These are phyloP conservation scores for Stagonosporopsis rhizophila DNA, from an alignment of 2,329 filamentous ascomycete genomes.

Conservation along the genomic window DNA sequence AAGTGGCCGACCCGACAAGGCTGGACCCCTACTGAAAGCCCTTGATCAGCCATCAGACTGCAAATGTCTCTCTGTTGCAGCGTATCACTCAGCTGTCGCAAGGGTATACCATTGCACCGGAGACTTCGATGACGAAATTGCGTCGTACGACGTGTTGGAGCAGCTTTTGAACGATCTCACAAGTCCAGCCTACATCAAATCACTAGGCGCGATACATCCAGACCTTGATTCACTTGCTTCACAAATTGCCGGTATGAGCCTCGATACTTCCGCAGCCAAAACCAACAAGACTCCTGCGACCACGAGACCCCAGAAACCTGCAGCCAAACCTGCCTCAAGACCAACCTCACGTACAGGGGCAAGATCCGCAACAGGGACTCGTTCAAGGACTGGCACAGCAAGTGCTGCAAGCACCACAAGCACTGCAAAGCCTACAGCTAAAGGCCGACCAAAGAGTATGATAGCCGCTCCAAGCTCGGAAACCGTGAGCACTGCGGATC, in stretches of 20 bases:
- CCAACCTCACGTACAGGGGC: constrained; percentile 15
- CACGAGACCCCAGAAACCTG: constrained; percentile 34
- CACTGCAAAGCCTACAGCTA: constrained; percentile 17
- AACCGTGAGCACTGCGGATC: constrained; percentile 30
- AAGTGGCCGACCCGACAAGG: constrained; percentile 59
- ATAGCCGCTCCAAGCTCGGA: constrained; percentile 14
- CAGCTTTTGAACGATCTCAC: constrained; percentile 54
- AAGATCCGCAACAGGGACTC: constrained; percentile 22
- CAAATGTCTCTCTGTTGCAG: constrained; percentile 60
- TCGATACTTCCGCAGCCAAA: constrained; percentile 33
- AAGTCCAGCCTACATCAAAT: constrained; percentile 41
- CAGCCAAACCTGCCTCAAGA: constrained; percentile 22
- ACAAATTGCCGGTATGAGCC: constrained; percentile 52
- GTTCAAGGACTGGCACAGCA: constrained; percentile 24
- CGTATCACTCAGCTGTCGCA: constrained; percentile 59
- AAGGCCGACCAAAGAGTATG: constrained; percentile 19
- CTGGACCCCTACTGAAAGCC: constrained; percentile 60
- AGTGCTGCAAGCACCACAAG: constrained; percentile 23
- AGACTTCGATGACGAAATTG: constrained; percentile 57
- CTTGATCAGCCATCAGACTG: constrained; percentile 53
- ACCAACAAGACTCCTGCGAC: constrained; percentile 17
- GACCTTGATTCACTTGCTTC: constrained; percentile 49
- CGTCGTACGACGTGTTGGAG: constrained; percentile 58
- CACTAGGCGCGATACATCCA: constrained; percentile 33
- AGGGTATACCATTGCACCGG: constrained; percentile 57